Evolutionary conservation across 2,329 filamentous ascomycete genomes (phyloP).

Genomic region (Claviceps pazoutovae): DNA sequence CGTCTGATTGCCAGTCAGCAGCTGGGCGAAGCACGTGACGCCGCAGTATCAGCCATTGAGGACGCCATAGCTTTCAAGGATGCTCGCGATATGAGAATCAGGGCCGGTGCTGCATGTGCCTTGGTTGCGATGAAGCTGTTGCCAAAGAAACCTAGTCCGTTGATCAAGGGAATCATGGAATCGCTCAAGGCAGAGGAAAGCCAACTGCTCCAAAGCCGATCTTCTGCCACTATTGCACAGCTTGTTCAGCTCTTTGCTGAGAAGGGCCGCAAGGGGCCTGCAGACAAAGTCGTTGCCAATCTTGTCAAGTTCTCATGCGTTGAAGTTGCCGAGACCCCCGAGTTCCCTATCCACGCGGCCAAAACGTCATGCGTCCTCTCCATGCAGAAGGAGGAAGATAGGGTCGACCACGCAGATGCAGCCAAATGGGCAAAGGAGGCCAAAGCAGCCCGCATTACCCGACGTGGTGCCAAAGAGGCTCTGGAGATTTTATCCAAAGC

Average conservation of each 20-base stretch:
- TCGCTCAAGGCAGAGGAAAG: constrained; percentile 95
- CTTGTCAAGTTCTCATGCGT: constrained; percentile 95
- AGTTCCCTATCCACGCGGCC: constrained; percentile 71
- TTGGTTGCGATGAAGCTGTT: constrained; percentile 76
- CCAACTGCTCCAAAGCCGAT: constrained; percentile 71
- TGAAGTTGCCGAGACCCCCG: constrained; percentile 92
- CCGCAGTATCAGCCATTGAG: constrained; percentile 57
- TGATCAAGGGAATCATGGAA: constrained; percentile 98
- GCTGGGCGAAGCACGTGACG: constrained; percentile 61
- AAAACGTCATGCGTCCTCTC: constrained; percentile 77
- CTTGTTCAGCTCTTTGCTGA: constrained; percentile 79
- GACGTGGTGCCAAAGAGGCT: constrained; percentile 86
- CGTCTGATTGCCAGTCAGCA: constrained; percentile 70
- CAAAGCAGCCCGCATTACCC: constrained; percentile 75
- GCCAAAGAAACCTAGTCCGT: constrained; percentile 81
- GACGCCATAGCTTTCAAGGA: constrained; percentile 71
- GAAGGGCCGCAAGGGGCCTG: constrained; percentile 66
- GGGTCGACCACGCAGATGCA: constrained; percentile 82
- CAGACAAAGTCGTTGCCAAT: constrained; percentile 92
- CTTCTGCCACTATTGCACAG: constrained; percentile 68
- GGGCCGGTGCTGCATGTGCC: constrained; percentile 73
- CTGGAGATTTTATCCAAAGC: constrained; percentile 72
- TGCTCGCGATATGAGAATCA: constrained; percentile 71
- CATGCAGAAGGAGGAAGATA: constrained; percentile 91
- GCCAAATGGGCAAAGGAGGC: constrained; percentile 82